Percentiles rank a stretch among this genome's conserved stretches.
Conservation (phyloP, 1,284 basidiomycete genomes). For the Apiotrichum sp. region DNA sequence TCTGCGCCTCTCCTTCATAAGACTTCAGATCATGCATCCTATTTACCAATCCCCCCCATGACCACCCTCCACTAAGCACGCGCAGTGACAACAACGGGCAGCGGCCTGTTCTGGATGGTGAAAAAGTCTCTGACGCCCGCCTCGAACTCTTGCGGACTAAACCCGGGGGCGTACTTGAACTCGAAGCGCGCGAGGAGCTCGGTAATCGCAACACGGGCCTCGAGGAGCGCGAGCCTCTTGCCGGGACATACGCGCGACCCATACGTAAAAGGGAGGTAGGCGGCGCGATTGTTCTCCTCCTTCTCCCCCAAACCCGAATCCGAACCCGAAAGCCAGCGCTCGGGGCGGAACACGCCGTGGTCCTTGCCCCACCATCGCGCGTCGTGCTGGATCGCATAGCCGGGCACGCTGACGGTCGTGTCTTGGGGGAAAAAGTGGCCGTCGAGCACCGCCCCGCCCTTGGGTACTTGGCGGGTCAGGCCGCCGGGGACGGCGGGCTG, state of each 20-base stretch:
- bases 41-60: no score
- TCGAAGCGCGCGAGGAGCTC: not conserved
- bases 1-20: no score
- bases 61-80: no score
- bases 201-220: slow-evolving; percentile 5
- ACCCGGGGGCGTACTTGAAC: slow-evolving; percentile 2
- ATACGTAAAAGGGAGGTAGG: slow-evolving; percentile 7
- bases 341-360: slow-evolving; percentile 54
- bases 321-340: slow-evolving; percentile 51
- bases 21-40: no score
- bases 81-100: no score
- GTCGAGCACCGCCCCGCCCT: slow-evolving; percentile 13
- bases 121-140: slow-evolving; percentile 6
- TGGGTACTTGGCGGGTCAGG: slow-evolving; percentile 65
- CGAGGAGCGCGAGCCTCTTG: slow-evolving; percentile 5
- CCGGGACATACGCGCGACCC: slow-evolving; percentile 6
- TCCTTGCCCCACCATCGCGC: slow-evolving; percentile 55
- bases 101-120: slow-evolving; percentile 4
- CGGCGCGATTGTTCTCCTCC: not conserved
- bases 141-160: slow-evolving; percentile 3
- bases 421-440: slow-evolving; percentile 17
- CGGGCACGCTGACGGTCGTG: slow-evolving; percentile 19
- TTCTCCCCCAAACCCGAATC: no score
- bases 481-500: slow-evolving; percentile 70
- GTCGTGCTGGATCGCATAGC: slow-evolving; percentile 51